Conservation (phyloP, 2,329 filamentous ascomycete species). For the Diaporthe citriasiana region DNA sequence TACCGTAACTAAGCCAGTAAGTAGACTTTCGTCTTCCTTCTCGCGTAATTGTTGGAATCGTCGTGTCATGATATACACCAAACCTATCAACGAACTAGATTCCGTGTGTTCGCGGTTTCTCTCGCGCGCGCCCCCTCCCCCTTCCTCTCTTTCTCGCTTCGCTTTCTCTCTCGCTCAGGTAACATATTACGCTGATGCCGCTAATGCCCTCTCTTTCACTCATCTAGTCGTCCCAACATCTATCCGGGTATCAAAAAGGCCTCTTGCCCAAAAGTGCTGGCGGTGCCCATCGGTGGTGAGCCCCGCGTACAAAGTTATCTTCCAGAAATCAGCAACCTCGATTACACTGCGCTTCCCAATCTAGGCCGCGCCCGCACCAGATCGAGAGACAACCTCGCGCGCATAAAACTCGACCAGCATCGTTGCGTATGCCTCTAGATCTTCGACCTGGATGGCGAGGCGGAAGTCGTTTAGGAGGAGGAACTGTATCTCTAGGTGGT, state of each 20-base stretch:
- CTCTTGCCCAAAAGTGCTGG: slow-evolving; percentile 26
- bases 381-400: slow-evolving; percentile 79
- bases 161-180: background rate
- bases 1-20: background rate
- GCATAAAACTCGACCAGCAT: slow-evolving; percentile 99
- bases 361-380: slow-evolving; percentile 19
- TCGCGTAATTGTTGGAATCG: slow-evolving; percentile 2
- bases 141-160: background rate
- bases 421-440: slow-evolving; percentile 96
- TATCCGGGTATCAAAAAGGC: slow-evolving; percentile 56
- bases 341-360: slow-evolving; percentile 15
- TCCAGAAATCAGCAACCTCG: slow-evolving; percentile 15
- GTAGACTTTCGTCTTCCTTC: background rate
- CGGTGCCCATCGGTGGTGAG: slow-evolving; percentile 7
- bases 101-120: background rate
- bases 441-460: slow-evolving; percentile 91
- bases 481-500: slow-evolving; percentile 97
- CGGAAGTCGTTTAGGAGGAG: slow-evolving; percentile 96
- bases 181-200: slow-evolving; percentile 7
- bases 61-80: slow-evolving; percentile 30
- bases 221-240: slow-evolving; percentile 46
- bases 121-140: background rate
- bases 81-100: slow-evolving; percentile 27
- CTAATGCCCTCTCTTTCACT: slow-evolving; percentile 20
- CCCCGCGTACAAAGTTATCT: slow-evolving; percentile 21